Evolutionary conservation across 331 rosid species (phyloP), one percentile per base, ranked within the genome.

Genomic region (Spiraea crenata): DNA sequence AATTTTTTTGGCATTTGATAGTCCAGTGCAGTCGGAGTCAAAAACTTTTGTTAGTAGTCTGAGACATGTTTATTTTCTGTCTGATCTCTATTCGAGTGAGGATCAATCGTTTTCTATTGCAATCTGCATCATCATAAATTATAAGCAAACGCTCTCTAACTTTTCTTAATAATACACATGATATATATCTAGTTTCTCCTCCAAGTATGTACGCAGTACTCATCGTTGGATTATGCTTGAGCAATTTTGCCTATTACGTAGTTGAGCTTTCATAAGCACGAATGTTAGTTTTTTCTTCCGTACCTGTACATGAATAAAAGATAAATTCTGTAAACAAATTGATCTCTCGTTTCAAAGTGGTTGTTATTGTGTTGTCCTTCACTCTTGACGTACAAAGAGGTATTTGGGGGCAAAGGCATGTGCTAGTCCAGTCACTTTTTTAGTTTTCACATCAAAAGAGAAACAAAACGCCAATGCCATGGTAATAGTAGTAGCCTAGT

Each of bases 351-450:
- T 25, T 25, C 31, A 50, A 79, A 76, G 74, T 58, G 14, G 78
- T 77, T 79, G 64, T 3, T 46, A 16, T 50, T 50, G 7, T 4
- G 19, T 50, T 9, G 34, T 19, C 57, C 31, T n/a, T 52, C 17
- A 17, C 3, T 7, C 13, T 52, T 7, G 13, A 49, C 54, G 15
- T 7, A 52, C 3, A 49, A 25, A 4, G 47, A 42, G 47, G 47
- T 42, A 10, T 25, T 39, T 41, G 73, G 73, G 70, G 67, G 71
- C 82, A 77, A 82, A 74, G 65, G 83, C 63, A 79, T 74, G 86
- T 81, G 87, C 75, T 64, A 62, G 69, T 51, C 56, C 57, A 75
- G 57, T 47, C 71, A 40, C 25, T 78, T 9, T 14, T 45, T 14
- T 45, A 45, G 49, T 9, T 9, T 9, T 31, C 20, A 57, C 16